A percentile compares a stretch with the other conserved stretches of the same genome.
These are phyloP conservation scores for Fusarium oxysporum DNA, from an alignment of 2,329 filamentous ascomycete species.

Conservation along the genomic window DNA sequence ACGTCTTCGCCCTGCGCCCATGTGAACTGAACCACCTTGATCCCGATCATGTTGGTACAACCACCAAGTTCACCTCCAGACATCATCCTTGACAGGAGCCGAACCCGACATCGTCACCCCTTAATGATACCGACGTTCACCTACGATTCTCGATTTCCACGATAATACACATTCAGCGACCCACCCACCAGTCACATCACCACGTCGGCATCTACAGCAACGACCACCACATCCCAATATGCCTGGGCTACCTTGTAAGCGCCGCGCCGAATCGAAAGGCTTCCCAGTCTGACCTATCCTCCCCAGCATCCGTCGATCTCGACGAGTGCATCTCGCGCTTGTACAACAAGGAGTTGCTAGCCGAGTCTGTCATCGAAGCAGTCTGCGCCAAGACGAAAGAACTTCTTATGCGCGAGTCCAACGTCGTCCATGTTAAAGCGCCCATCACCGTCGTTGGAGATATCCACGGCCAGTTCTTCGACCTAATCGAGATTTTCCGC, in stretches of 20 bases:
- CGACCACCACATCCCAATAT: constrained; percentile 53
- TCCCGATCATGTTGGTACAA: constrained; percentile 58
- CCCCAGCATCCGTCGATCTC: constrained; percentile 89
- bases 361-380: constrained; percentile 97
- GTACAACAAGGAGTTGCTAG: constrained; percentile 96
- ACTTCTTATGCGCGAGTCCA: constrained; percentile 99
- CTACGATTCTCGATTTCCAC: constrained; percentile 19
- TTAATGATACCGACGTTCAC: constrained; percentile 59
- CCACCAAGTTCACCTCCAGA: constrained; percentile 50
- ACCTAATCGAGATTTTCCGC: constrained; percentile 98
- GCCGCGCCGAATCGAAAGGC: constrained; percentile 5
- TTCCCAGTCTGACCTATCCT: constrained; percentile 28
- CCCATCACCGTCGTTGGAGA: constrained; percentile 98
- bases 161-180: constrained; percentile 17
- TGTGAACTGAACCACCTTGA: constrained; percentile 48
- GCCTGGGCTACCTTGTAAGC: constrained; percentile 68
- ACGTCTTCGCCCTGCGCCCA: constrained; percentile 43
- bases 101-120: constrained; percentile 47
- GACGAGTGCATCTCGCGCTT: constrained; percentile 98
- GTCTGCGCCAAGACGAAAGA: constrained; percentile 99
- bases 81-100: constrained; percentile 52
- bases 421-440: constrained; percentile 95
- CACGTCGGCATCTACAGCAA: constrained; percentile 1
- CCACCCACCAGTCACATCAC: constrained; percentile 1
- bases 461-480: constrained; percentile 98